Evolutionary conservation across 1,284 basidiomycete genomes (phyloP), one percentile per base, ranked within the genome.

Genomic region (Boletus semigastroideus): DNA sequence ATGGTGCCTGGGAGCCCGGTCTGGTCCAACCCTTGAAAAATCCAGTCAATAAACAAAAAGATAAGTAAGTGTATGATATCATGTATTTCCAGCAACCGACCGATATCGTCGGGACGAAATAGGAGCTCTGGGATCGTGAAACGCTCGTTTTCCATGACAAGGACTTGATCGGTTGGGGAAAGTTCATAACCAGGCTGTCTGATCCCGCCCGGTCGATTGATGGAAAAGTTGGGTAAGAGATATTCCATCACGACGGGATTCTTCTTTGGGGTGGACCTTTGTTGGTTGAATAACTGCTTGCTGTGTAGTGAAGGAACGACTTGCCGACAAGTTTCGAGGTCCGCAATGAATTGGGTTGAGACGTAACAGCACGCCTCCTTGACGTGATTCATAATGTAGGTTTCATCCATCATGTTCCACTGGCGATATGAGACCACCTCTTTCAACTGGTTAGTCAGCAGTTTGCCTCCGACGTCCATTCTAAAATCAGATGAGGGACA

Each of bases 331-430:
- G 73, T 70, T 68, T 94, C 87, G 54, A 94, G 71, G 71, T 96
- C 92, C 42, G 71, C 65, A 51, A 76, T 77, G 73, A 88, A 94
- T 64, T 87, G 75, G 37, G 75, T 75, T n/a, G 88, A 85, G 48
- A 97, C 88, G 69, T 90, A 98, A 69, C 91, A 92, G 66, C 91
- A 94, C 13, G 79, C 72, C 66, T 92, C 92, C 68, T 96, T 94
- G 61, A 94, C 87, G 57, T 90, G 82, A 72, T 94, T 94, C 72
- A 97, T 88, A 62, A 98, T 87, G 70, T 89, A 84, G 1, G 92
- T 94, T 72, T 97, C 90, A 66, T 98, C 94, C 84, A 94, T 94
- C 90, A 98, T 93, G 70, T 98, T 94, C 90, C 92, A 96, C 65
- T 98, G 95, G 30, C 93, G 85, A 70, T 92, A 98, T 12, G 93